Evolutionary conservation across 192 early-diverging fungal genomes (phyloP), one percentile per base, ranked within the genome.

Genomic region (Gorgonomyces haynaldii): DNA sequence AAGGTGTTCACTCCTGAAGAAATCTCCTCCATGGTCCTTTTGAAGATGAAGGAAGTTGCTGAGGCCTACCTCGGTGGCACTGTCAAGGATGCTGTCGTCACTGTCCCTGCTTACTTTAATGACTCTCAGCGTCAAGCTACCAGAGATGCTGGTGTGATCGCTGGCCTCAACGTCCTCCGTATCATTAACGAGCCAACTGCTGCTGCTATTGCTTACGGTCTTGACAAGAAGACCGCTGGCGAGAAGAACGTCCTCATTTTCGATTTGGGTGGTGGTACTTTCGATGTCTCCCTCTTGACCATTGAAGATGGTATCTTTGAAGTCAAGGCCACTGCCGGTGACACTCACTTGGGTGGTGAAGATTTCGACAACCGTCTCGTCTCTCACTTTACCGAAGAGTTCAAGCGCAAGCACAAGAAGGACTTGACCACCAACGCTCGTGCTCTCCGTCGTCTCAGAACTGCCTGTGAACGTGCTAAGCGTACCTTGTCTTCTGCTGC

Each of bases 161-260:
- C 92, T 40, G 92, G 91, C 45, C 74, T 98, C 45, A 94, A 95
- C 77, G 89, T 98, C 40, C 86, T 91, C 59, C 91, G 95, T 74
- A 98, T 98, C 78, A 96, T 96, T 77, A 96, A 96, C 82, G 95
- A 98, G 77, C 91, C 95, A 53, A 96, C 95, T 38, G 91, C 95
- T 36, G 95, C 95, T 21, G 95, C 95, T 58, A 96, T 98, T 62
- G 95, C 95, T 58, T 98, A 96, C 64, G 92, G 91, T 77, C 77
- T 96, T 50, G 92, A 98, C 79, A 94, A 94, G 83, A 92, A 91
- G 83, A 61, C 66, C 56, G 40, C 51, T 43, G 85, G 88, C 52
- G 88, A 94, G 76, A 78, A 78, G 66, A 91, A 91, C 74, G 84
- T 95, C 50, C 81, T 95, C 58, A 86, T 97, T 56, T 97, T 91